Evolutionary conservation across 2,329 filamentous ascomycete species (phyloP).

Genomic region (Dactylonectria estremocensis): DNA sequence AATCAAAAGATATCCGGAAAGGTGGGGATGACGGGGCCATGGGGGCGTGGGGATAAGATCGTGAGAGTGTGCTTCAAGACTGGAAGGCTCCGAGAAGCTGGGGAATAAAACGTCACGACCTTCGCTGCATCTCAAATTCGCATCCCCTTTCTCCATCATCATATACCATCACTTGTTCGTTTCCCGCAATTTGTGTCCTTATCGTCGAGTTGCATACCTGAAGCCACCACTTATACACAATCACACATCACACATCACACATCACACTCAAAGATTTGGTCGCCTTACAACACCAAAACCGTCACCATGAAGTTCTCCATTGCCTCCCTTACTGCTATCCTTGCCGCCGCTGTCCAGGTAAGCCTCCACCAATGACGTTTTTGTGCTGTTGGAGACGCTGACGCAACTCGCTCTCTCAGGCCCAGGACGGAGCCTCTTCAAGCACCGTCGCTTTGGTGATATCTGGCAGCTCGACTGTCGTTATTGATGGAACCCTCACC

Average conservation of each 20-base stretch:
- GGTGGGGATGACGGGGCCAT: conserved; percentile 3
- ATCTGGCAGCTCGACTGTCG: conserved; percentile 9
- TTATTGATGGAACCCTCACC: conserved; percentile 2
- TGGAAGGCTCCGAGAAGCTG: background rate
- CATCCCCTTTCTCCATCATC: background rate
- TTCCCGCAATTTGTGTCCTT: background rate
- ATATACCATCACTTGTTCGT: conserved; percentile 5
- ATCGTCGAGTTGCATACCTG: background rate
- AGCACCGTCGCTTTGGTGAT: conserved; percentile 19
- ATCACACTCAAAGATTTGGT: conserved; percentile 15
- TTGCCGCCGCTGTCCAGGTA: conserved; percentile 42
- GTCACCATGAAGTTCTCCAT: conserved; percentile 55
- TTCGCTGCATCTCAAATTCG: background rate
- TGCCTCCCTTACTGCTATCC: conserved; percentile 46
- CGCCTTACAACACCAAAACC: conserved; percentile 24
- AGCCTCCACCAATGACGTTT: background rate
- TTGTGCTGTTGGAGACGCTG: background rate
- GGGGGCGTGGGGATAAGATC: conserved; percentile 24
- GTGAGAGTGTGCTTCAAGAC: conserved; percentile 17
- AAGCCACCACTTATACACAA: background rate
- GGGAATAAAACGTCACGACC: conserved; percentile 20
- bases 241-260: background rate
- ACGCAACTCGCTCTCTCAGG: conserved; percentile 16
- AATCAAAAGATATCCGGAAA: conserved; percentile 2
- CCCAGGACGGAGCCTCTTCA: background rate